Evolutionary conservation across 305 asterid species (phyloP).

Genomic region (Nicotiana rustica): DNA sequence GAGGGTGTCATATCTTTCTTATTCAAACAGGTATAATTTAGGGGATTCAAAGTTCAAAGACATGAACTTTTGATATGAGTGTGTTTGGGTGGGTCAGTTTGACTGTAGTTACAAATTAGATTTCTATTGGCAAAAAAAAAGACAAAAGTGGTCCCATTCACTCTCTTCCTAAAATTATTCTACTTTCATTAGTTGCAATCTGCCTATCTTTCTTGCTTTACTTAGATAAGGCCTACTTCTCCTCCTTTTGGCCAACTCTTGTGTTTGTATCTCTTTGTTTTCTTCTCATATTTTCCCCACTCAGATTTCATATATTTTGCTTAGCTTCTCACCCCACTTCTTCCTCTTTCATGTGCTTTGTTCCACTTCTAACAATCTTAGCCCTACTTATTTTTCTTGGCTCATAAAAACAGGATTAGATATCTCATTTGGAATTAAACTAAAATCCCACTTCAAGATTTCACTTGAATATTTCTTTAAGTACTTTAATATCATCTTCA

Average conservation of each 20-base stretch:
- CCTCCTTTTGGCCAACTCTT: constrained; percentile 28
- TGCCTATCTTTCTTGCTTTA: constrained; percentile 22
- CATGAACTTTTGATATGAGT: constrained; percentile 29
- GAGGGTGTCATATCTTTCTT: constrained; percentile 20
- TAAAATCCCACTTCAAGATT: not conserved
- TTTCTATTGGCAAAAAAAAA: not conserved
- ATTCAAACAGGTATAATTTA: constrained; percentile 31
- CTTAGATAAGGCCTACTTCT: constrained; percentile 32
- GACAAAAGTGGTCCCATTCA: constrained; percentile 15
- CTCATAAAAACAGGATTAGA: not conserved
- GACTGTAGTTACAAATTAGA: constrained; percentile 26
- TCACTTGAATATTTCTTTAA: not conserved
- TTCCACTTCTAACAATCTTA: not conserved
- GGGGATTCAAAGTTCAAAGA: constrained; percentile 37
- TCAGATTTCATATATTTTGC: not conserved
- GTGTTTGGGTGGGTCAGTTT: constrained; percentile 36
- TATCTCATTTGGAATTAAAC: not conserved
- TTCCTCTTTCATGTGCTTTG: constrained; percentile 32
- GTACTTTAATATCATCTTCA: not conserved
- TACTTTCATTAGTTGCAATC: constrained; percentile 19
- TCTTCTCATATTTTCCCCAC: constrained; percentile 34
- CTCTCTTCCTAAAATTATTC: constrained; percentile 25
- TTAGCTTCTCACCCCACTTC: not conserved
- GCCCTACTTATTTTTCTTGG: not conserved
- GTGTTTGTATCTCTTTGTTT: constrained; percentile 32